Conservation (phyloP, 148 eudicot genomes). For the Hydrangea macrophylla region DNA sequence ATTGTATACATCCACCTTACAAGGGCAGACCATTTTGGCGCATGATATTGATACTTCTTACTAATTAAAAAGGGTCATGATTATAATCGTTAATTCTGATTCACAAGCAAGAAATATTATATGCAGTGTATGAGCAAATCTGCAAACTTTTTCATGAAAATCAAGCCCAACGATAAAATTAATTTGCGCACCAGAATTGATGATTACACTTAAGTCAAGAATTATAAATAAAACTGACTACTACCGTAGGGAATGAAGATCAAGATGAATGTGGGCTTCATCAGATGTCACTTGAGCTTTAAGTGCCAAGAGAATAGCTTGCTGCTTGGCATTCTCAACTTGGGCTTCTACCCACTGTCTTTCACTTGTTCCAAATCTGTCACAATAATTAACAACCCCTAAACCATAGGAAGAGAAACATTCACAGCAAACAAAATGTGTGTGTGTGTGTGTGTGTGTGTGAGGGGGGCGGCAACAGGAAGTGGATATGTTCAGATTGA, state of each 20-base stretch:
- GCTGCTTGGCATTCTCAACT: slow-evolving; percentile 98
- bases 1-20: too few species aligned
- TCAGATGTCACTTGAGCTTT: slow-evolving; percentile 93
- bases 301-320: slow-evolving; percentile 79
- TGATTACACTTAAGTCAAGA: neutral
- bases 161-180: neutral
- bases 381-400: slow-evolving; percentile 4
- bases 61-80: too few species aligned
- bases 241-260: slow-evolving; percentile 93
- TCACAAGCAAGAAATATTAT: too few species aligned
- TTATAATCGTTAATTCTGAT: too few species aligned
- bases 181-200: neutral
- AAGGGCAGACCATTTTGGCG: too few species aligned
- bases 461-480: too few species aligned
- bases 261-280: slow-evolving; percentile 98
- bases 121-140: too few species aligned
- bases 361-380: slow-evolving; percentile 97
- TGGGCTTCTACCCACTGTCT: slow-evolving; percentile 99
- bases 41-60: too few species aligned
- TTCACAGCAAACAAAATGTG: neutral
- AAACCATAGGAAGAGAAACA: neutral
- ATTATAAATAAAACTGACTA: slow-evolving; percentile 5
- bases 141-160: neutral
- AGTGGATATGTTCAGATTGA: too few species aligned
- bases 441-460: too few species aligned